Evolutionary conservation across 2,329 filamentous ascomycete genomes (phyloP), one percentile per base, ranked within the genome.

Genomic region (Fusarium sp.): DNA sequence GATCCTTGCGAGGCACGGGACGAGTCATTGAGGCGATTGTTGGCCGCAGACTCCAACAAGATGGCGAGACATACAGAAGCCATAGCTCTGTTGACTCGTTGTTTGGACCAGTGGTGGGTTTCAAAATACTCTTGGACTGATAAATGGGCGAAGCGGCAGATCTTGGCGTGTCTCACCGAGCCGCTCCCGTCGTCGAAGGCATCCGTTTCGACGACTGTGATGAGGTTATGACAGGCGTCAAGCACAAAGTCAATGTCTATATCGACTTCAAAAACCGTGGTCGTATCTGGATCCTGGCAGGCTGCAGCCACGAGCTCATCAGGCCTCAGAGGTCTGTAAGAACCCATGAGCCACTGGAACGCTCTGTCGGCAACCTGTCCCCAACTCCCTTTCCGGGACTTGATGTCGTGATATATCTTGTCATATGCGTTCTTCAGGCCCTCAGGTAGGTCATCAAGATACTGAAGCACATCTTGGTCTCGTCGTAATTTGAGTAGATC

Each of bases 381-480:
- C 14, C 42, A 42, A n/a, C 49, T 59, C 31, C 60, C 60, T 13
- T 9, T 16, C 6, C 42, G 46, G 25, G n/a, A 20, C 8, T 8
- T 42, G n/a, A 53, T 63, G 27, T 25, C 31, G 10, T 53, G 8
- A n/a, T 62, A 68, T 10, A 67, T 64, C 10, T 58, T 55, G 33
- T 59, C 55, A 14, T 72, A 72, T 9, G 70, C 61, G 13, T n/a
- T 57, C 16, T 54, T 61, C 8, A 72, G 23, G 18, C 64, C 55
- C 0, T 14, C 6, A 4, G 68, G 70, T 3, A 67, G 33, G 9
- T 46, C 44, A 10, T 49, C 44, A 6, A 60, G 23, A 40, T 69
- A 70, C 6, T 50, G 36, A 6, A 58, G 10, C 10, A 72, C 58
- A 31, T 69, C 70, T 4, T 50, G 33, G 18, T 69, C 25, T 4